These are phyloP conservation scores for Blastobotrys malaysiensis DNA, from an alignment of 1,139 yeast species.

Conservation along the genomic window DNA sequence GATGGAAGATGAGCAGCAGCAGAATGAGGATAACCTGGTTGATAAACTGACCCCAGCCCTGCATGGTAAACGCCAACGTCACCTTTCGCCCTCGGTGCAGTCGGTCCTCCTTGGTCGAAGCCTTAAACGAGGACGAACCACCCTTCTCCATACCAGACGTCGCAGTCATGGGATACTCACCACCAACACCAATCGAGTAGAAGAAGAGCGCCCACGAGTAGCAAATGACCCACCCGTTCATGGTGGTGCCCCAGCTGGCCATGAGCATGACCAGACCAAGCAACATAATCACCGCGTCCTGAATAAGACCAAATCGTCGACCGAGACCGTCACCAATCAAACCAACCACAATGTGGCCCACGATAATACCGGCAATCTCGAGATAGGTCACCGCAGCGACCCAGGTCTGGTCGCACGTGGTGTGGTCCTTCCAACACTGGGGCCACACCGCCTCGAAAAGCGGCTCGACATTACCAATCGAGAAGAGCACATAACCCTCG, in stretches of 20 bases:
- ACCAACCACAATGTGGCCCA: conserved; percentile 89
- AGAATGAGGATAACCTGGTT: conserved; percentile 37
- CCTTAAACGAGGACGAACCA: conserved; percentile 23
- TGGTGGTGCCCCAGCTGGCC: conserved; percentile 37
- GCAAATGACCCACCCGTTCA: conserved; percentile 46
- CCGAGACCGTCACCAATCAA: conserved; percentile 78
- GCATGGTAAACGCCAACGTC: conserved; percentile 38
- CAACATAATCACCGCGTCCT: conserved; percentile 37
- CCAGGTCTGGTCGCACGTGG: conserved; percentile 33
- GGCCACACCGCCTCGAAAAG: conserved; percentile 35
- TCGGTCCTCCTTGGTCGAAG: conserved; percentile 32
- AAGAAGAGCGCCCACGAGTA: conserved; percentile 56
- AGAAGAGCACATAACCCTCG: conserved; percentile 37
- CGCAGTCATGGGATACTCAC: conserved; percentile 97
- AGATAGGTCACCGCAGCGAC: conserved; percentile 32
- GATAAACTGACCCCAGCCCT: conserved; percentile 41
- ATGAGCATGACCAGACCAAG: conserved; percentile 78
- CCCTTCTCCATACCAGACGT: conserved; percentile 39
- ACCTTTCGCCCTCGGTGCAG: conserved; percentile 41
- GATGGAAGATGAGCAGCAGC: conserved; percentile 36
- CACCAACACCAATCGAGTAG: conserved; percentile 90
- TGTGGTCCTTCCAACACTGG: conserved; percentile 32
- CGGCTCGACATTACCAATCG: conserved; percentile 34
- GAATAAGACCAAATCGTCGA: conserved; percentile 67
- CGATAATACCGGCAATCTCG: conserved; percentile 73